phyloP scores from a whole-genome alignment of 2,329 filamentous ascomycete genomes.

The Ceratocystiopsis brevicomis region DNA sequence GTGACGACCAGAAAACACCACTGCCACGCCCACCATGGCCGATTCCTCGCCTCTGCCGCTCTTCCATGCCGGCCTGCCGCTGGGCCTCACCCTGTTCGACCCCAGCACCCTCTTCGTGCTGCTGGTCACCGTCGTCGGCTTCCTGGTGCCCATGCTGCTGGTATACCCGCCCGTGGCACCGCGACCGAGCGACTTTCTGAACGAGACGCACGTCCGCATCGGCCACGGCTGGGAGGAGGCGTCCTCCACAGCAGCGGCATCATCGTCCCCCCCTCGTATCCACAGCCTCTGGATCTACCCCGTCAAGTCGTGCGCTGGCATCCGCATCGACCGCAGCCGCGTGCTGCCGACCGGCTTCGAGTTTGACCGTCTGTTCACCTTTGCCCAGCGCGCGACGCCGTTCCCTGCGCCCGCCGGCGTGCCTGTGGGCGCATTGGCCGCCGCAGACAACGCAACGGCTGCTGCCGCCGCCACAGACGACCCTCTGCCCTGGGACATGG shows the following conservation, averaged over 20 bases:
- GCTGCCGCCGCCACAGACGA: conserved; percentile 14
- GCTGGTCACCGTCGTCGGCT: conserved; percentile 26
- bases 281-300: conserved; percentile 65
- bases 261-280: conserved; percentile 11
- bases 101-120: conserved; percentile 17
- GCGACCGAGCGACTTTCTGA: conserved; percentile 31
- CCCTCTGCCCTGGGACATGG: conserved; percentile 43
- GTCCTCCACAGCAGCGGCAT: neutral
- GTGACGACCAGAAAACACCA: too few relatives aligned
- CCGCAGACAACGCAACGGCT: too few relatives aligned
- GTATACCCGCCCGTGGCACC: conserved; percentile 36
- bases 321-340: conserved; percentile 48
- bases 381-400: conserved; percentile 46
- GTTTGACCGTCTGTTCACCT: conserved; percentile 67
- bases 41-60: neutral
- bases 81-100: neutral
- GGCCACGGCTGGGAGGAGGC: conserved; percentile 18
- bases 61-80: too few relatives aligned
- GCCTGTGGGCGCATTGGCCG: neutral
- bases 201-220: conserved; percentile 33
- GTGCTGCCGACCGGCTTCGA: conserved; percentile 52
- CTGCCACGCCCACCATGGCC: neutral
- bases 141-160: conserved; percentile 33
- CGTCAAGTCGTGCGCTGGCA: conserved; percentile 61
- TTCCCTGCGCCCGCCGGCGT: conserved; percentile 22